Percentiles rank a stretch among this genome's conserved stretches.
These are phyloP conservation scores for Mimosa pudica DNA, from an alignment of 306 rosid genomes.

Conservation along the genomic window DNA sequence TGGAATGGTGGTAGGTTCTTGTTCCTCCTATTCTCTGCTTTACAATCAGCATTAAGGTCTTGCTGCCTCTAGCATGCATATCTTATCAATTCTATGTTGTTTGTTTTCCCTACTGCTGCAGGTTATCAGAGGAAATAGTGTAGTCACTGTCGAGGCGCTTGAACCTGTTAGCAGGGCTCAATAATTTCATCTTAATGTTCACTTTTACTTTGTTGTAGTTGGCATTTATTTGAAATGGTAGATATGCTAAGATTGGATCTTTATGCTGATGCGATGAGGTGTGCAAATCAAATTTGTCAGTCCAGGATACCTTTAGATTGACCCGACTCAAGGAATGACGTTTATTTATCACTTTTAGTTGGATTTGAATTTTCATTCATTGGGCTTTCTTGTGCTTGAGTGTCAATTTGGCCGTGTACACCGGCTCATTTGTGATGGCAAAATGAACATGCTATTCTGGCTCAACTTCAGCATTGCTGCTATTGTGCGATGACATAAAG, in stretches of 20 bases:
- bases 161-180: constrained; percentile 83
- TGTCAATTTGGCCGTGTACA: too few species aligned
- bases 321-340: constrained; percentile 18
- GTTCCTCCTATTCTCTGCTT: not conserved
- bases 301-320: constrained; percentile 24
- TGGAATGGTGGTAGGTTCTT: constrained; percentile 95
- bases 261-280: constrained; percentile 7
- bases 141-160: constrained; percentile 97
- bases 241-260: constrained; percentile 37
- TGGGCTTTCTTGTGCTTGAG: not conserved
- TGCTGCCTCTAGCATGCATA: not conserved
- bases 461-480: not conserved
- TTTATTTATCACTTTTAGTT: not conserved
- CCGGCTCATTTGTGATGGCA: not conserved
- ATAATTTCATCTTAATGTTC: constrained; percentile 32
- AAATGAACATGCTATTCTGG: not conserved
- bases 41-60: not conserved
- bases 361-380: not conserved
- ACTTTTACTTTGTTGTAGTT: constrained; percentile 4
- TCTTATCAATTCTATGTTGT: not conserved
- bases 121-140: constrained; percentile 96
- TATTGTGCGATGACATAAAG: not conserved
- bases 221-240: constrained; percentile 26
- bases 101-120: constrained; percentile 44
- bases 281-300: constrained; percentile 5